These are phyloP conservation scores for Euphorbia neoarborescens DNA, from an alignment of 441 rosid species.

Conservation along the genomic window DNA sequence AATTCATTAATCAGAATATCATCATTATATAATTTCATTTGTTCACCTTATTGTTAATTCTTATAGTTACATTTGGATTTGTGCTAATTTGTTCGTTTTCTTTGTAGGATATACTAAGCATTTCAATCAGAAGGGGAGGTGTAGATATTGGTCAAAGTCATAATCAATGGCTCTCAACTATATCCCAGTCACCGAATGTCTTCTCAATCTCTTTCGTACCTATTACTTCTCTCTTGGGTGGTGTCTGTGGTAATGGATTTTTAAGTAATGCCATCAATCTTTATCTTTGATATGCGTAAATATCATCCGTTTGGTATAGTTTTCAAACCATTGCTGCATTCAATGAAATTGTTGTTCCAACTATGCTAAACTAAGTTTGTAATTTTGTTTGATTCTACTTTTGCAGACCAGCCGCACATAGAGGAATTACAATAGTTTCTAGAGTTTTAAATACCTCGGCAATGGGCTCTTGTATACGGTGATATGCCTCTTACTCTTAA, in stretches of 20 bases:
- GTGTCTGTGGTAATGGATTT: slow-evolving; percentile 80
- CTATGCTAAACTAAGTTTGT: slow-evolving; percentile 1
- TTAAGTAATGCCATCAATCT: slow-evolving; percentile 82
- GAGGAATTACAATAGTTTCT: slow-evolving; percentile 87
- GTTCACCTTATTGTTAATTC: no score
- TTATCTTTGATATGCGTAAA: slow-evolving; percentile 74
- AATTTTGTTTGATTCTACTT: background rate
- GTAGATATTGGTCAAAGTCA: slow-evolving; percentile 59
- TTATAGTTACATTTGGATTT: no score
- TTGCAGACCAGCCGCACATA: slow-evolving; percentile 78
- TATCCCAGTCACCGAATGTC: slow-evolving; percentile 66
- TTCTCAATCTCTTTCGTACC: slow-evolving; percentile 94
- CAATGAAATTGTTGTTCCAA: background rate
- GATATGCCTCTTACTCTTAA: slow-evolving; percentile 79
- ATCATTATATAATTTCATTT: no score
- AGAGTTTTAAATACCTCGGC: slow-evolving; percentile 87
- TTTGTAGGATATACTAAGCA: slow-evolving; percentile 46
- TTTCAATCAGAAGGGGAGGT: slow-evolving; percentile 66
- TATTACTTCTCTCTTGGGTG: slow-evolving; percentile 71
- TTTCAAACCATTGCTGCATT: background rate
- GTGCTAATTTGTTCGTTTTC: background rate
- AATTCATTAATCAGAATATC: no score
- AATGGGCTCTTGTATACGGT: slow-evolving; percentile 85
- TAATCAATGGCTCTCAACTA: slow-evolving; percentile 74
- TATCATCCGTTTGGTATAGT: background rate